phyloP scores from a whole-genome alignment of 345 rosid species.

The Punica granatum region DNA sequence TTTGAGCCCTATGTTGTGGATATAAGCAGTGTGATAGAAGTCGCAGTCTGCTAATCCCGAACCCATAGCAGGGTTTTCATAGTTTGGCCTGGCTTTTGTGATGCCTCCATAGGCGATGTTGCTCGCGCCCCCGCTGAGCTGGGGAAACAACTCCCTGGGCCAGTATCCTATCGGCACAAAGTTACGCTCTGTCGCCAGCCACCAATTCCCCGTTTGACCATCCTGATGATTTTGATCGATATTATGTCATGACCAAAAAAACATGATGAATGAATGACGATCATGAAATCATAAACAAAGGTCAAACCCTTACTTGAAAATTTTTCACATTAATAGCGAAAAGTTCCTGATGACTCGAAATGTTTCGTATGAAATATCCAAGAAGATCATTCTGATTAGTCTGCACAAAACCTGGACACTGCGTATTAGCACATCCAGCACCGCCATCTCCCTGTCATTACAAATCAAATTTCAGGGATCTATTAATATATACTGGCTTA shows the following conservation, averaged over 20 bases:
- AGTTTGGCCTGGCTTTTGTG: not conserved
- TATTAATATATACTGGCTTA: too few relatives aligned
- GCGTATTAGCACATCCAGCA: not conserved
- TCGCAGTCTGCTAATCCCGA: not conserved
- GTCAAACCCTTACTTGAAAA: too few relatives aligned
- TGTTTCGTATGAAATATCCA: not conserved
- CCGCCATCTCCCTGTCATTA: not conserved
- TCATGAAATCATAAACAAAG: not conserved
- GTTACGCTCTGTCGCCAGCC: not conserved
- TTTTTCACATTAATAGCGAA: not conserved
- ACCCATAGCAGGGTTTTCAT: not conserved
- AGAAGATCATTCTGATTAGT: not conserved
- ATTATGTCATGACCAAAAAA: not conserved
- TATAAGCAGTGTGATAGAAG: not conserved
- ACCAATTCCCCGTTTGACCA: not conserved
- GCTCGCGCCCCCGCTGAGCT: not conserved
- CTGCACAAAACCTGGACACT: not conserved
- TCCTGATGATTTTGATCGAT: not conserved
- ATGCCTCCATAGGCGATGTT: not conserved
- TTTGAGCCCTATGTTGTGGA: not conserved
- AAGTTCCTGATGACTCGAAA: not conserved
- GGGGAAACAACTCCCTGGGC: conserved; percentile 2
- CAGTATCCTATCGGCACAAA: not conserved
- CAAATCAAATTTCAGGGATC: not conserved
- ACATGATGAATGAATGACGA: not conserved